A percentile compares a stretch with the other conserved stretches of the same genome.
Conservation (phyloP, 176 grass and related monocot species). For the Aechmea fasciata region DNA sequence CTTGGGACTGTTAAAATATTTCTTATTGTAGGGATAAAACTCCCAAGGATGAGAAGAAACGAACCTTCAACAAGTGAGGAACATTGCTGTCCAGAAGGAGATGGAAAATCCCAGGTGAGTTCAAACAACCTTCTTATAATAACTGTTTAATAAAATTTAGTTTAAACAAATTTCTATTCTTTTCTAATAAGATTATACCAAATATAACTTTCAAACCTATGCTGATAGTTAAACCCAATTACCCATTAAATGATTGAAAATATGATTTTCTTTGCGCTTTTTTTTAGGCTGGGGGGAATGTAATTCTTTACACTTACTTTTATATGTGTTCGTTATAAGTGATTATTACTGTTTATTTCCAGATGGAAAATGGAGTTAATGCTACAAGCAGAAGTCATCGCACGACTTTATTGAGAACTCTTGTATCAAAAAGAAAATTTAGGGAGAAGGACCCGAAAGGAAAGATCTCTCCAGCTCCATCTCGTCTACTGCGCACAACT, state of each 20-base stretch:
- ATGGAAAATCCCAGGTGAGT: slow-evolving; percentile 26
- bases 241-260: too few relatives aligned
- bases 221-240: too few relatives aligned
- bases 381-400: slow-evolving; percentile 16
- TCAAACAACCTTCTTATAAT: background rate
- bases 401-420: slow-evolving; percentile 27
- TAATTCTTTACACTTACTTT: background rate
- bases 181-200: background rate
- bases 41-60: slow-evolving; percentile 22
- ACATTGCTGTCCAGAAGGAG: slow-evolving; percentile 14
- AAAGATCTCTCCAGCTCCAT: slow-evolving; percentile 23
- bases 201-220: background rate
- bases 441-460: slow-evolving; percentile 26
- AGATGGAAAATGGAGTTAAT: slow-evolving; percentile 20
- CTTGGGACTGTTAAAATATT: background rate
- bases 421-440: slow-evolving; percentile 36
- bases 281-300: background rate
- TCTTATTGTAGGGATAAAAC: slow-evolving; percentile 40
- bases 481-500: slow-evolving; percentile 27
- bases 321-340: background rate
- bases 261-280: background rate
- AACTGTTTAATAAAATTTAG: background rate
- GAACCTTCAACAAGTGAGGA: background rate
- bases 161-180: background rate
- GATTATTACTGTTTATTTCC: background rate